Base-by-base conservation (phyloP, 192 early-diverging fungal species). In the Geranomyces variabilis region DNA sequence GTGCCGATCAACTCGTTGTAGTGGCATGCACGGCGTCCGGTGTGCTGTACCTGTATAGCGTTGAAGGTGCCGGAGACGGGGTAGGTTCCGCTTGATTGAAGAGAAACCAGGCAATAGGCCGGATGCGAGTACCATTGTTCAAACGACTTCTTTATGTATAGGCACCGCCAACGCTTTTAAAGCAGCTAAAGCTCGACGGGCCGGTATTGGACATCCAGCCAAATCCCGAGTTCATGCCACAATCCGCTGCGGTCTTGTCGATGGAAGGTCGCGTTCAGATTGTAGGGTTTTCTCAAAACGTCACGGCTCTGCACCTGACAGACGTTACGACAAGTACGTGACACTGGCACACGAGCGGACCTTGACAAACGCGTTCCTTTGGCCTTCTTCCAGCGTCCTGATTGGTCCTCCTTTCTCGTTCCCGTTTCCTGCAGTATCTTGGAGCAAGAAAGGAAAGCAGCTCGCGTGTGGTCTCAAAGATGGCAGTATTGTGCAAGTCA, bases 391-490 rank as follows among this genome's bases (percentile, higher is more conserved):
- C n/a, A n/a, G 36, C 36, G 36, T 41, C 10, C 36, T 41, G 10
- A 41, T 10, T 10, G 36, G n/a, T 41, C 10, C 10, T 41, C 36
- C 5, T 41, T 3, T 7, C 10, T 41, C 10, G 36, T 41, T 41
- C 5, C 36, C 36, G 3, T 10, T 7, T 41, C 36, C 36, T 45
- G 12, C 21, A 73, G 73, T 95, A 24, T 90, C 86, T 47, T 96
- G 94, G 94, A 94, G 92, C 43, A 83, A 82, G 34, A 96, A 96
- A 71, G 94, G 94, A 71, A 94, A 93, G 70, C 94, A 94, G 73
- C 85, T 96, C 44, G 88, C 89, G 30, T 90, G 90, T 31, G 94
- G 93, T 26, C 84, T 83, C 31, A 49, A 74, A n/a, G 63, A 70
- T 9, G 93, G 88, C 6, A 33, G 49, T 29, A 75, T 96, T 22